phyloP scores from a whole-genome alignment of 169 alveolate genomes.

The Plasmodium chabaudi region DNA sequence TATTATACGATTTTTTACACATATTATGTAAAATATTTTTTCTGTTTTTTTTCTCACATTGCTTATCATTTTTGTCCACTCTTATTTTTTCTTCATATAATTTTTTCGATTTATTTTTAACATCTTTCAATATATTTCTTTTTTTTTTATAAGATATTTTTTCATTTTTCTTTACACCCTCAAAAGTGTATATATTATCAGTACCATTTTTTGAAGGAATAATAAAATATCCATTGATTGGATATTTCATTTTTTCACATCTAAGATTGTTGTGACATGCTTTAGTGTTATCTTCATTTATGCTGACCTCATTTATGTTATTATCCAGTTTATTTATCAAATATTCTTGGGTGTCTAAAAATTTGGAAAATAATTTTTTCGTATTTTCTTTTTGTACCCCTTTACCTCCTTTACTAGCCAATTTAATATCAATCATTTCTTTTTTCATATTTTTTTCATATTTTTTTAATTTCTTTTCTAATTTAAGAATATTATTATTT shows the following conservation, averaged over 20 bases:
- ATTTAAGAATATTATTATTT: constrained; percentile 16
- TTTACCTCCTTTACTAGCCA: constrained; percentile 1
- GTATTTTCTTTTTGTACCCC: not conserved
- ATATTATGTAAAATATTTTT: not conserved
- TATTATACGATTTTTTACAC: not conserved
- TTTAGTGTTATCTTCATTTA: not conserved
- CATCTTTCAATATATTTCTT: not conserved
- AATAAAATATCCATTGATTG: constrained; percentile 34
- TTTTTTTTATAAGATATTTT: not conserved
- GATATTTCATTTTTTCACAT: not conserved
- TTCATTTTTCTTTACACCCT: not conserved
- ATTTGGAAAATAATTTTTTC: constrained; percentile 17
- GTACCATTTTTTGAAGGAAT: constrained; percentile 30
- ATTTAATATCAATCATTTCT: constrained; percentile 32
- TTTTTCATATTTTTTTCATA: constrained; percentile 42
- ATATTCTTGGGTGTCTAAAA: constrained; percentile 64
- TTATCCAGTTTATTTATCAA: constrained; percentile 12
- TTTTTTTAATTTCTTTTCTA: constrained; percentile 26
- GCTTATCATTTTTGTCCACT: not conserved
- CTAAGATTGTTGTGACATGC: not conserved
- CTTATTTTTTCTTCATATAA: not conserved
- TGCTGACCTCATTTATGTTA: not conserved
- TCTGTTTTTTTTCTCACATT: not conserved
- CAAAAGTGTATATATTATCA: not conserved
- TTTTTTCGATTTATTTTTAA: not conserved